These are phyloP conservation scores for Colletotrichum sp. DNA, from an alignment of 2,329 filamentous ascomycete genomes.

Conservation along the genomic window DNA sequence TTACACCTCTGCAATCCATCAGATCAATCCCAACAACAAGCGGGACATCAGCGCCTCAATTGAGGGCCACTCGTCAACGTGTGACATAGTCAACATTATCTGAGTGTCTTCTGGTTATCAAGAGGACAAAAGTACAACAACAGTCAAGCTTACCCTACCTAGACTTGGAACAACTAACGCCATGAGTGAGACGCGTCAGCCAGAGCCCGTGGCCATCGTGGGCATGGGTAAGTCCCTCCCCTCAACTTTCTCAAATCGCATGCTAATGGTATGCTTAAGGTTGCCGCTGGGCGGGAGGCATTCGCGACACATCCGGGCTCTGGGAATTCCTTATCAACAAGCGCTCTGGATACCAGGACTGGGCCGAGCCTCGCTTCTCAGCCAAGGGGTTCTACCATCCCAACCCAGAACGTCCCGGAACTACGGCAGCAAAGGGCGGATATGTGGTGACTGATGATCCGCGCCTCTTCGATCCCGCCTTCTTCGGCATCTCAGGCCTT, in stretches of 20 bases:
- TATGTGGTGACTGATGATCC: background rate
- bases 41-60: background rate
- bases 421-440: background rate
- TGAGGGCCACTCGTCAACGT: background rate
- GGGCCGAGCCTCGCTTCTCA: background rate
- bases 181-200: background rate
- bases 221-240: background rate
- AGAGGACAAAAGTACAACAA: background rate
- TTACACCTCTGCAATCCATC: fast-evolving
- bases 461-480: background rate
- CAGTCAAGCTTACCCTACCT: fast-evolving
- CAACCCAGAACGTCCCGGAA: background rate
- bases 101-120: background rate
- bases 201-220: background rate
- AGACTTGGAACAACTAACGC: background rate
- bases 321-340: slow-evolving; percentile 24
- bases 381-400: background rate
- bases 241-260: fast-evolving
- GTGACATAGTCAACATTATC: background rate
- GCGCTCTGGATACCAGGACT: background rate
- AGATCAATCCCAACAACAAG: background rate
- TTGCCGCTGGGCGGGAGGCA: background rate
- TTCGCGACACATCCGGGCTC: slow-evolving; percentile 2
- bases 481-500: background rate
- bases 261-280: background rate